Evolutionary conservation across 2,329 filamentous ascomycete species (phyloP).

Genomic region (Apiospora rasikravindrae): DNA sequence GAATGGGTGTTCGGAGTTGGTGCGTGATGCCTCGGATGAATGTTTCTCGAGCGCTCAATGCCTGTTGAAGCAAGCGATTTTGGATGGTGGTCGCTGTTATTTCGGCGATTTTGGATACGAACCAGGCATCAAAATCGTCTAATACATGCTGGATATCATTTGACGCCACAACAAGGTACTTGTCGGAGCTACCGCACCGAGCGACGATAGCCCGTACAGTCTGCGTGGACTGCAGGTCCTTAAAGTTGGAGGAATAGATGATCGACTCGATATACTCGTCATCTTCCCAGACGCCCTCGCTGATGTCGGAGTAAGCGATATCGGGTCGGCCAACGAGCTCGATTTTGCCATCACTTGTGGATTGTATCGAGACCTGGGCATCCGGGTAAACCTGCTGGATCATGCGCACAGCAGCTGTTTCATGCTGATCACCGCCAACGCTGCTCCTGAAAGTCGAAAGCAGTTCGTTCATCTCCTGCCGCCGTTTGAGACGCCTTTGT

Average conservation of each 20-base stretch:
- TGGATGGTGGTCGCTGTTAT: slow-evolving; percentile 46
- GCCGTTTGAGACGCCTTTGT: slow-evolving; percentile 17
- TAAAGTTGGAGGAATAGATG: slow-evolving; percentile 18
- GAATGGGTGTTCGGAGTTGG: slow-evolving; percentile 53
- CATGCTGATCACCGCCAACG: neutral
- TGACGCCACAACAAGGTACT: slow-evolving; percentile 31
- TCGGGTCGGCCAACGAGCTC: slow-evolving; percentile 4
- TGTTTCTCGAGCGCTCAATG: slow-evolving; percentile 47
- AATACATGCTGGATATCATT: slow-evolving; percentile 50
- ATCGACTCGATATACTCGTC: slow-evolving; percentile 15
- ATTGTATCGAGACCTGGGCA: slow-evolving; percentile 12
- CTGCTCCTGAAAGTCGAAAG: neutral
- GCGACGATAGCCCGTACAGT: slow-evolving; percentile 19
- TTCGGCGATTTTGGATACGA: slow-evolving; percentile 46
- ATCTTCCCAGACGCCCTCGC: slow-evolving; percentile 22
- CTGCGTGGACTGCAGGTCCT: slow-evolving; percentile 4
- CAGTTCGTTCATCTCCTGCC: slow-evolving; percentile 18
- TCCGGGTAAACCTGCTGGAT: slow-evolving; percentile 12
- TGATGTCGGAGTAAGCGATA: slow-evolving; percentile 12
- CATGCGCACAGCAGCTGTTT: slow-evolving; percentile 5
- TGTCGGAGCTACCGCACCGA: slow-evolving; percentile 16
- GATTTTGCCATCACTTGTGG: neutral
- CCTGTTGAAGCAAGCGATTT: slow-evolving; percentile 44
- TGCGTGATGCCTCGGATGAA: slow-evolving; percentile 53
- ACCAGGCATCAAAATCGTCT: slow-evolving; percentile 53